phyloP scores from a whole-genome alignment of 2,329 filamentous ascomycete genomes.

The Hansfordia pulvinata region DNA sequence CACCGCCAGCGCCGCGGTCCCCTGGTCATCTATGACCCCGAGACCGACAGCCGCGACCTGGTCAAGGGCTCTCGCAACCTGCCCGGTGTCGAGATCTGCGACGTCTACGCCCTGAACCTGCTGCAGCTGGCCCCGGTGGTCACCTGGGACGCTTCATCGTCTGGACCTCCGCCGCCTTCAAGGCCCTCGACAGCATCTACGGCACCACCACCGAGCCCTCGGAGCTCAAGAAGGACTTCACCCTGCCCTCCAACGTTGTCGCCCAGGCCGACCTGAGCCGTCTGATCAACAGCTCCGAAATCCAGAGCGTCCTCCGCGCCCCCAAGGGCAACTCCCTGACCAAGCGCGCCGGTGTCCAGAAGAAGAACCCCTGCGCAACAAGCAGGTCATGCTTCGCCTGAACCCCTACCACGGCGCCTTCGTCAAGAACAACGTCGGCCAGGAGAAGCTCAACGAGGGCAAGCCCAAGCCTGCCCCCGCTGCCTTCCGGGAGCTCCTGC shows the following conservation, averaged over 20 bases:
- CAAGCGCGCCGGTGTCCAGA: constrained; percentile 86
- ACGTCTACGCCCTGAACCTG: constrained; percentile 91
- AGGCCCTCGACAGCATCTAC: constrained; percentile 94
- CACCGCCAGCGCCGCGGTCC: constrained; percentile 96
- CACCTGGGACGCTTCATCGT: constrained; percentile 98
- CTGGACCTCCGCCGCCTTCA: constrained; percentile 96
- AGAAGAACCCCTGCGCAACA: constrained; percentile 99
- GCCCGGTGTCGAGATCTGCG: constrained; percentile 90
- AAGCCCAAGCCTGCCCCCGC: constrained; percentile 36
- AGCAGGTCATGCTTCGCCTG: constrained; percentile 94
- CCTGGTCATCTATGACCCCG: constrained; percentile 93
- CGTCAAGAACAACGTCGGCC: constrained; percentile 71
- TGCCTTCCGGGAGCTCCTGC: constrained; percentile 15
- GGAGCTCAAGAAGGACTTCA: constrained; percentile 97
- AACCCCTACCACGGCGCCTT: constrained; percentile 96
- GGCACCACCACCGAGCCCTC: constrained; percentile 82
- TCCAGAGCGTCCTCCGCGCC: constrained; percentile 87
- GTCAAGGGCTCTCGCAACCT: constrained; percentile 97
- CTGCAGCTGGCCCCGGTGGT: constrained; percentile 96
- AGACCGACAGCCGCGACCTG: constrained; percentile 89
- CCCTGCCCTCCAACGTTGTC: constrained; percentile 85
- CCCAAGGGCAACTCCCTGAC: constrained; percentile 82
- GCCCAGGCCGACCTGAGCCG: constrained; percentile 90
- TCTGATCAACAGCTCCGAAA: constrained; percentile 98
- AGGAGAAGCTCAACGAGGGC: constrained; percentile 46